phyloP scores from a whole-genome alignment of 2,329 filamentous ascomycete genomes.

The Arthrobotrys iridis region DNA sequence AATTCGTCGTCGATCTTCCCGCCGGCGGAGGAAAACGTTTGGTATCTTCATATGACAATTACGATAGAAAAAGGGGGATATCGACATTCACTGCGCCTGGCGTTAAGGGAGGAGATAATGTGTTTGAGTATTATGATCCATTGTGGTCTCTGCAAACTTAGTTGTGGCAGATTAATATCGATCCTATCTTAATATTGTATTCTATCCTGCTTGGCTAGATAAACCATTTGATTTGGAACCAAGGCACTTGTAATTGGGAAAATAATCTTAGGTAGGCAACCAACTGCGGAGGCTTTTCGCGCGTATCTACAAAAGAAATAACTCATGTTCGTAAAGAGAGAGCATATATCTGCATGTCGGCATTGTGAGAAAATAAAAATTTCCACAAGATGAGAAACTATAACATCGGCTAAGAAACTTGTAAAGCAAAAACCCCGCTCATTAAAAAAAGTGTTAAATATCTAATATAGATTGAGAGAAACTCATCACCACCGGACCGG shows the following conservation, averaged over 20 bases:
- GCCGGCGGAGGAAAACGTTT: slow-evolving; percentile 72
- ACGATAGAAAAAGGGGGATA: slow-evolving; percentile 67
- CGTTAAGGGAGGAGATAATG: slow-evolving; percentile 64
- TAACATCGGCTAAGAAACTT: slow-evolving; percentile 4
- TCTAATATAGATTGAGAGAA: neutral
- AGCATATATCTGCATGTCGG: no score
- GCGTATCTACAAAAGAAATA: no score
- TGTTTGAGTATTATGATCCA: slow-evolving; percentile 71
- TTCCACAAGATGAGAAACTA: no score
- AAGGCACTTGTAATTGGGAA: no score
- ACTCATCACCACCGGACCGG: neutral
- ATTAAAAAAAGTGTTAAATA: slow-evolving; percentile 11
- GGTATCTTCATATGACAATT: slow-evolving; percentile 67
- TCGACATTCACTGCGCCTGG: slow-evolving; percentile 69
- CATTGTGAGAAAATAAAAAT: no score
- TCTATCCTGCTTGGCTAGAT: no score
- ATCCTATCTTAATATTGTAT: no score
- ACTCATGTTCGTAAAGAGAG: no score
- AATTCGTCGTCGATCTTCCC: slow-evolving; percentile 72
- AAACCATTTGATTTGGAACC: no score
- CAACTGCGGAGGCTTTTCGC: no score
- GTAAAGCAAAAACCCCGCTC: neutral
- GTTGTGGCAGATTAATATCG: neutral
- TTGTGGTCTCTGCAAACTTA: slow-evolving; percentile 18
- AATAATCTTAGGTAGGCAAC: no score